phyloP scores from a whole-genome alignment of 2,329 filamentous ascomycete species.

The Shiraia bambusicola region DNA sequence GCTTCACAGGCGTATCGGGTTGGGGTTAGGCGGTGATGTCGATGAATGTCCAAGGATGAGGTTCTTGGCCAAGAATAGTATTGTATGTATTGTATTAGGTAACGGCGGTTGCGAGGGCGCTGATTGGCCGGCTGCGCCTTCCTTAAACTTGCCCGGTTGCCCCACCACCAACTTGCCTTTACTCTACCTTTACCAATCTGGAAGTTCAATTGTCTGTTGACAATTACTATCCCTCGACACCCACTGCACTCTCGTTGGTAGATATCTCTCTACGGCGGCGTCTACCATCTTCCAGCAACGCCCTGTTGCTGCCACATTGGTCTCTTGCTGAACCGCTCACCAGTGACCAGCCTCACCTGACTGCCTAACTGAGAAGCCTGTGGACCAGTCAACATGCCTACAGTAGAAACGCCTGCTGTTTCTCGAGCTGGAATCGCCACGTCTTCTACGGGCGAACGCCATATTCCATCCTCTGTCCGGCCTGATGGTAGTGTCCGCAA shows the following conservation, averaged over 20 bases:
- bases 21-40: conserved; percentile 28
- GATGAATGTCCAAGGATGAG: conserved; percentile 22
- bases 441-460: conserved; percentile 72
- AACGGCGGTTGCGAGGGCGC: conserved; percentile 19
- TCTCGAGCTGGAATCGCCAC: conserved; percentile 64
- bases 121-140: conserved; percentile 31
- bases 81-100: conserved; percentile 28
- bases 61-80: conserved; percentile 25
- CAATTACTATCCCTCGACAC: no score
- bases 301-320: no score
- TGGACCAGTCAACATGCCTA: conserved; percentile 23
- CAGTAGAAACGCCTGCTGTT: conserved; percentile 31
- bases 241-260: no score
- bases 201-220: no score
- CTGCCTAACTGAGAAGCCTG: no score
- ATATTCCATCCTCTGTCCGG: conserved; percentile 84
- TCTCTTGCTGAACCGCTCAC: no score
- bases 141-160: conserved; percentile 9
- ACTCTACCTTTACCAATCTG: not conserved
- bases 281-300: no score
- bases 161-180: conserved; percentile 15
- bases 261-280: no score
- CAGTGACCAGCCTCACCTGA: not conserved
- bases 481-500: conserved; percentile 89
- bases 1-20: conserved; percentile 25